phyloP scores from a whole-genome alignment of 805 yeast species.

The Metschnikowia picachoensis region DNA sequence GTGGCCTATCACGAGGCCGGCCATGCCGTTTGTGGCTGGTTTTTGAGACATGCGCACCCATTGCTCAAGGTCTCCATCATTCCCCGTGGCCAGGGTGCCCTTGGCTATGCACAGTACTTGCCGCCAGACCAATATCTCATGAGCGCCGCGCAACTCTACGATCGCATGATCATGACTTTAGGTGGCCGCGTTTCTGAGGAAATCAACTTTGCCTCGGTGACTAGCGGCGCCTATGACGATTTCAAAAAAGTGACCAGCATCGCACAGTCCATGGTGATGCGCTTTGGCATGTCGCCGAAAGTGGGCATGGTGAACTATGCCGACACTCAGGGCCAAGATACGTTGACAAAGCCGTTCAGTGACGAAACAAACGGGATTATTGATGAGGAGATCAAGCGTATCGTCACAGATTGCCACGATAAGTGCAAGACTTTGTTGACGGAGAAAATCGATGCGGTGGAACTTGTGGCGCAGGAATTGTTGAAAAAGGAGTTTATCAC shows the following conservation, averaged over 20 bases:
- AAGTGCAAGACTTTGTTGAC: slow-evolving; percentile 57
- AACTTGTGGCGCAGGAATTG: slow-evolving; percentile 81
- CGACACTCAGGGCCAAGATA: slow-evolving; percentile 43
- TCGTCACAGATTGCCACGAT: slow-evolving; percentile 62
- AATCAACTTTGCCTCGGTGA: slow-evolving; percentile 80
- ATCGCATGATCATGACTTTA: slow-evolving; percentile 93
- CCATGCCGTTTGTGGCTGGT: slow-evolving; percentile 99
- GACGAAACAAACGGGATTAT: slow-evolving; percentile 66
- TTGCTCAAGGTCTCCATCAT: slow-evolving; percentile 91
- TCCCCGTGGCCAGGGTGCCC: slow-evolving; percentile 95
- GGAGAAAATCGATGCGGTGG: slow-evolving; percentile 73
- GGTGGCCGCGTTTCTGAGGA: slow-evolving; percentile 99
- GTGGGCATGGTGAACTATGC: slow-evolving; percentile 66
- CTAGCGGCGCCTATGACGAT: slow-evolving; percentile 95
- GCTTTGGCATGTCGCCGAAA: slow-evolving; percentile 85
- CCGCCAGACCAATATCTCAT: slow-evolving; percentile 88
- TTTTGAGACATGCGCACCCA: slow-evolving; percentile 85
- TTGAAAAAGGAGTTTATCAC: slow-evolving; percentile 85
- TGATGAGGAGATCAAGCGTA: slow-evolving; percentile 64
- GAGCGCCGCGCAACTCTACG: slow-evolving; percentile 71
- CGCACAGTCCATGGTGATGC: slow-evolving; percentile 90
- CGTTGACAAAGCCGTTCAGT: slow-evolving; percentile 60
- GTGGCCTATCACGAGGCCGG: slow-evolving; percentile 99
- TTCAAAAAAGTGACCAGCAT: slow-evolving; percentile 92
- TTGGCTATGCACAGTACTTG: slow-evolving; percentile 95